phyloP scores from a whole-genome alignment of 176 grass and related monocot genomes.

The Cymbopogon citratus region DNA sequence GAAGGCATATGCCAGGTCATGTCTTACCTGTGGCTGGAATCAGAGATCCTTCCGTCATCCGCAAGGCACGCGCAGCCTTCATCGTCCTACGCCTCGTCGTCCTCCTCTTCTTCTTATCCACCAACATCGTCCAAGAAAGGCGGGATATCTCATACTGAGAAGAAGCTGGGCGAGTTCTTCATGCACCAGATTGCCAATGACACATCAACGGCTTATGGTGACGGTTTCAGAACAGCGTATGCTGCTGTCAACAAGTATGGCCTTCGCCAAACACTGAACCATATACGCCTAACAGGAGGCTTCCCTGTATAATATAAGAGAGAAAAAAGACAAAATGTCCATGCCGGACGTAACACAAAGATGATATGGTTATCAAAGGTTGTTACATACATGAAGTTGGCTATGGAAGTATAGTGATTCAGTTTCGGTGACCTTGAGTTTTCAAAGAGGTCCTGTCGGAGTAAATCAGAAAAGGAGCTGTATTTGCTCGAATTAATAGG shows the following conservation, averaged over 20 bases:
- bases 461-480: constrained; percentile 36
- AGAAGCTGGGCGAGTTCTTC: constrained; percentile 96
- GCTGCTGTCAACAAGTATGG: constrained; percentile 70
- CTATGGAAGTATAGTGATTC: neutral
- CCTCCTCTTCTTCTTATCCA: constrained; percentile 54
- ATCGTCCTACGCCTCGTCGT: constrained; percentile 57
- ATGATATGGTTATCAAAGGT: constrained; percentile 3
- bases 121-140: constrained; percentile 68
- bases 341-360: neutral
- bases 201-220: constrained; percentile 70
- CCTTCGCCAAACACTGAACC: constrained; percentile 68
- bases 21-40: constrained; percentile 88
- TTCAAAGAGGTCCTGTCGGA: constrained; percentile 36
- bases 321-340: constrained; percentile 3
- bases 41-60: constrained; percentile 72
- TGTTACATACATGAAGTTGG: neutral
- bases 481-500: constrained; percentile 37
- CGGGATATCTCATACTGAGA: constrained; percentile 77
- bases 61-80: constrained; percentile 35
- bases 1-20: constrained; percentile 97
- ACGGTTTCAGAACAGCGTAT: constrained; percentile 86
- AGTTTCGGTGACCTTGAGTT: constrained; percentile 34
- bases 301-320: constrained; percentile 43
- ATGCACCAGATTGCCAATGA: constrained; percentile 91
- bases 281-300: constrained; percentile 53